Conservation (phyloP, 2,329 filamentous ascomycete species). For the Exophiala sp. region DNA sequence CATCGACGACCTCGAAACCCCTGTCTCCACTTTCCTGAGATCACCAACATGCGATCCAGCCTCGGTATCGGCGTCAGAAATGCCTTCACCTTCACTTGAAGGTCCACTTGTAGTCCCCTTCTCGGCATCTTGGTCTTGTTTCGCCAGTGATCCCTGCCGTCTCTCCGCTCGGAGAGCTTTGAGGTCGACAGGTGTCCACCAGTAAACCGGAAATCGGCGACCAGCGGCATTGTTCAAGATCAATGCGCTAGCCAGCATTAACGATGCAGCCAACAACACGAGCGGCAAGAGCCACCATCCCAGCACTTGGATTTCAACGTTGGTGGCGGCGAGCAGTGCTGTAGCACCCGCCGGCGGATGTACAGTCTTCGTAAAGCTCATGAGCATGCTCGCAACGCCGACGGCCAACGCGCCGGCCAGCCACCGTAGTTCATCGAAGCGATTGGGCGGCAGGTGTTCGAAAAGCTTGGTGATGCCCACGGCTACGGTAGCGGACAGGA, state of each 20-base stretch:
- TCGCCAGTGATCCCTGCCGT: neutral
- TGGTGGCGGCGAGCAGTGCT: conserved; percentile 64
- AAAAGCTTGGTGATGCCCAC: conserved; percentile 65
- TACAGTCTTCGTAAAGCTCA: conserved; percentile 68
- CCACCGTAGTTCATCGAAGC: conserved; percentile 56
- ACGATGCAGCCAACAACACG: conserved; percentile 55
- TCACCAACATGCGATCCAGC: neutral
- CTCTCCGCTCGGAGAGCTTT: conserved; percentile 14
- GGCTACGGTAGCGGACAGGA: conserved; percentile 60
- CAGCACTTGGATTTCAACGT: conserved; percentile 51
- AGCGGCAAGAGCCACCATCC: conserved; percentile 69
- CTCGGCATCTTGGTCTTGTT: neutral
- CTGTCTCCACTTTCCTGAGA: neutral
- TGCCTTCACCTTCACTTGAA: neutral
- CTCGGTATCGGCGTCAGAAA: conserved; percentile 13
- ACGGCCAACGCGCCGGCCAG: conserved; percentile 64
- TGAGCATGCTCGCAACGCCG: conserved; percentile 59
- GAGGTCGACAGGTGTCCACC: conserved; percentile 41
- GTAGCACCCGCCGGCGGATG: conserved; percentile 75
- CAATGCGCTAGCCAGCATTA: conserved; percentile 63
- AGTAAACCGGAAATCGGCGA: conserved; percentile 64
- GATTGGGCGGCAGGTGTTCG: conserved; percentile 39
- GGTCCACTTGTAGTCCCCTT: neutral
- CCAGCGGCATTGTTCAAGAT: conserved; percentile 65
- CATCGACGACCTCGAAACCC: neutral